Conservation (phyloP, 257 asterid species). For the Solanum infundibuliforme region DNA sequence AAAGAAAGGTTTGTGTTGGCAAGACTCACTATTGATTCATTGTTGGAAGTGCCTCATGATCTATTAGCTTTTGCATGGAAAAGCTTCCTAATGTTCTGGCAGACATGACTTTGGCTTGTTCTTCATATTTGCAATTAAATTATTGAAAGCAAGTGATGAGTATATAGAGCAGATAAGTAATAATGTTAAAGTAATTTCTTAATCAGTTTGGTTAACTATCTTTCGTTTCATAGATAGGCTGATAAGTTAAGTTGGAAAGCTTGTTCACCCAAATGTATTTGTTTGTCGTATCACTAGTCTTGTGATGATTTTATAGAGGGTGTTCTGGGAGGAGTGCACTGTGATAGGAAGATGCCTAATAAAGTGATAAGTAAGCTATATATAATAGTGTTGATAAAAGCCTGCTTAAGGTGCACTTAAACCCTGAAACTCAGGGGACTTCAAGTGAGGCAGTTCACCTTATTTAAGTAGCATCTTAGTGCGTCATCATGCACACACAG, state of each 20-base stretch:
- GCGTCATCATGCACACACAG: background rate
- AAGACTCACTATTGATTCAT: background rate
- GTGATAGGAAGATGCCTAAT: background rate
- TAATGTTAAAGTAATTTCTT: background rate
- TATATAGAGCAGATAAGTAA: background rate
- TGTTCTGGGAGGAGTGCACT: background rate
- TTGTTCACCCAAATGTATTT: background rate
- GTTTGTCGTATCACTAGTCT: background rate
- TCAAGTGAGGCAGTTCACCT: background rate
- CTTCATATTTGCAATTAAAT: background rate
- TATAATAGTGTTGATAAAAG: background rate
- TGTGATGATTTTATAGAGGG: background rate
- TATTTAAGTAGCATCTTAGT: background rate
- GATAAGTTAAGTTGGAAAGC: background rate
- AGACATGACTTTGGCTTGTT: background rate
- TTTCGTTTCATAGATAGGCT: background rate
- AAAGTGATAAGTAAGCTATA: background rate
- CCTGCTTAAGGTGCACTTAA: background rate
- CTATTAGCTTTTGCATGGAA: conserved; percentile 4
- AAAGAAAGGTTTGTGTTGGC: conserved; percentile 25
- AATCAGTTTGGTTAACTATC: background rate
- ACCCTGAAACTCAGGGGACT: background rate
- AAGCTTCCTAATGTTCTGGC: background rate
- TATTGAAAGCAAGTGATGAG: background rate
- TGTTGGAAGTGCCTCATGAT: background rate